These are phyloP conservation scores for Cladorrhinum sp. DNA, from an alignment of 2,329 filamentous ascomycete genomes.

Conservation along the genomic window DNA sequence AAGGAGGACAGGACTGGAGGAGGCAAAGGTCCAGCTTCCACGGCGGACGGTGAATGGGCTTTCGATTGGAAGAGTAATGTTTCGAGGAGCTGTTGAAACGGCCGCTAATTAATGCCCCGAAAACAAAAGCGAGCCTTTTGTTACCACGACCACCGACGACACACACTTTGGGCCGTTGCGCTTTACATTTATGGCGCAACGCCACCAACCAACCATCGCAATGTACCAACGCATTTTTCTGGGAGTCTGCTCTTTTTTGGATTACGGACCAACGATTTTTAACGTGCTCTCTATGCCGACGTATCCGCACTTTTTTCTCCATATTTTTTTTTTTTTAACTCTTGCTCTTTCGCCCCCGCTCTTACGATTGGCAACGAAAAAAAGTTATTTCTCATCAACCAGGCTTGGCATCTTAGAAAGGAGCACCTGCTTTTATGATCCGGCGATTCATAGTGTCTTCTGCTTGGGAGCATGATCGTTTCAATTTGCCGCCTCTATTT, in stretches of 20 bases:
- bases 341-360: neutral
- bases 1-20: constrained; percentile 18
- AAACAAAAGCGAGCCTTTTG: neutral
- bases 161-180: neutral
- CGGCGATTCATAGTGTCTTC: neutral
- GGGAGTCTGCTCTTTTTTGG: neutral
- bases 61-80: neutral
- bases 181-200: neutral
- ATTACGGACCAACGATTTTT: neutral
- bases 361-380: constrained; percentile 18
- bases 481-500: neutral
- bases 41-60: constrained; percentile 18
- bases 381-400: constrained; percentile 8
- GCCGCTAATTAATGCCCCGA: neutral
- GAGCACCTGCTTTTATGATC: constrained; percentile 10
- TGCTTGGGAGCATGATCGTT: neutral
- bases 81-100: constrained; percentile 2
- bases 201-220: neutral
- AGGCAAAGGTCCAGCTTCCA: constrained; percentile 20
- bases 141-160: constrained; percentile 2
- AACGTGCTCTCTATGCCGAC: neutral
- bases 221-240: neutral
- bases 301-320: neutral
- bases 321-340: neutral
- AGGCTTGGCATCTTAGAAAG: constrained; percentile 9